phyloP scores from a whole-genome alignment of 192 early-diverging fungal genomes.

The Kickxella alabastrina region DNA sequence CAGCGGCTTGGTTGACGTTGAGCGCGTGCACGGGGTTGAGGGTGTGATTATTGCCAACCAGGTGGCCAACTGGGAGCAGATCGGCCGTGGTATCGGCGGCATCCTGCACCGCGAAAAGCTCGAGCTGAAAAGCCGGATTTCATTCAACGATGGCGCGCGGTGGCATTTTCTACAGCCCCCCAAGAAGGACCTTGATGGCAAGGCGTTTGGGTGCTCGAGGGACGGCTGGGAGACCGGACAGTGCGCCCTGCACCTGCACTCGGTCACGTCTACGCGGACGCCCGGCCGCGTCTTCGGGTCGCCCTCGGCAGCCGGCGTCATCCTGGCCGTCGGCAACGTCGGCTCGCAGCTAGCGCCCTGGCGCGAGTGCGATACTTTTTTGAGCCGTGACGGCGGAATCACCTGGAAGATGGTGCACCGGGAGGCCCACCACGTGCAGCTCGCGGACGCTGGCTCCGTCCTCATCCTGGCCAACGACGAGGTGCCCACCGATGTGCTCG shows the following conservation, averaged over 20 bases:
- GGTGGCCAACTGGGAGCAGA: slow-evolving; percentile 72
- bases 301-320: slow-evolving; percentile 68
- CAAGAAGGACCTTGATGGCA: slow-evolving; percentile 53
- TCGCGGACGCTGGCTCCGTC: slow-evolving; percentile 76
- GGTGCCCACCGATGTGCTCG: slow-evolving; percentile 52
- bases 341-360: slow-evolving; percentile 67
- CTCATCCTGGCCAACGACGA: slow-evolving; percentile 70
- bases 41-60: slow-evolving; percentile 85
- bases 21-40: slow-evolving; percentile 75
- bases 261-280: slow-evolving; percentile 65
- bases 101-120: slow-evolving; percentile 48
- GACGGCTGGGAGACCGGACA: slow-evolving; percentile 42
- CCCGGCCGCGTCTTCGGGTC: slow-evolving; percentile 72
- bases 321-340: slow-evolving; percentile 88
- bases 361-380: slow-evolving; percentile 76
- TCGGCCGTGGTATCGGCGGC: slow-evolving; percentile 36
- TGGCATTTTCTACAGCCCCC: slow-evolving; percentile 76
- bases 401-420: slow-evolving; percentile 64
- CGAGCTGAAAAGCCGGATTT: slow-evolving; percentile 67
- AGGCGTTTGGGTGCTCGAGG: slow-evolving; percentile 55
- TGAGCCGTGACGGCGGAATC: slow-evolving; percentile 80
- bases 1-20: slow-evolving; percentile 82
- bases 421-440: slow-evolving; percentile 80
- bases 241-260: slow-evolving; percentile 86
- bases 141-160: slow-evolving; percentile 79